Evolutionary conservation across 768 basidiomycete species (phyloP).

Genomic region (Naganishia vishniacii): DNA sequence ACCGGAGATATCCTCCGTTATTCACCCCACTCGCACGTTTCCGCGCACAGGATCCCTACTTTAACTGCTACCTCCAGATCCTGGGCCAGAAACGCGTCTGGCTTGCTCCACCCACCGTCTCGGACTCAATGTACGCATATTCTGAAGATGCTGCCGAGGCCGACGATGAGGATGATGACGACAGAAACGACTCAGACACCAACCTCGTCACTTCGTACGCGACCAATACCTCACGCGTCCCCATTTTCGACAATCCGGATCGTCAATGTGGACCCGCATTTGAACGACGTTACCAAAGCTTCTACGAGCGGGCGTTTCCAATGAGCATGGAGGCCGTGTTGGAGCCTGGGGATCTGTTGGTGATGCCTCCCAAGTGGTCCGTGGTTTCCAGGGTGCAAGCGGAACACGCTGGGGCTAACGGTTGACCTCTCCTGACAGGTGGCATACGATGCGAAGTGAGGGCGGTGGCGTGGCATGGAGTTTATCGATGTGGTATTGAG

Average conservation of each 20-base stretch:
- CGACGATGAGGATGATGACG: conserved; percentile 13
- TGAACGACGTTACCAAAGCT: conserved; percentile 52
- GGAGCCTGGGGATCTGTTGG: conserved; percentile 75
- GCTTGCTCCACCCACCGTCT: conserved; percentile 67
- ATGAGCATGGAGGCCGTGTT: conserved; percentile 61
- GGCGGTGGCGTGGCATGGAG: conserved; percentile 42
- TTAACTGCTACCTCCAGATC: conserved; percentile 84
- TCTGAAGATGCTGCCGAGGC: conserved; percentile 14
- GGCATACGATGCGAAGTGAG: conserved; percentile 42
- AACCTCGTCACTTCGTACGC: conserved; percentile 51
- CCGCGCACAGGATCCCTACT: conserved; percentile 74
- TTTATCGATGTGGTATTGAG: conserved; percentile 47
- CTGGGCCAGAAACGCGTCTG: conserved; percentile 85
- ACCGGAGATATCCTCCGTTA: no score
- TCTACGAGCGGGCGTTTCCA: conserved; percentile 58
- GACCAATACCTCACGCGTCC: conserved; percentile 74
- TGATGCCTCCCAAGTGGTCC: conserved; percentile 68
- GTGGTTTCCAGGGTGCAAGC: conserved; percentile 28
- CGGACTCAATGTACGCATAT: conserved; percentile 56
- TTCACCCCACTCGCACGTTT: no score
- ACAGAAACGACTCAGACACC: not conserved
- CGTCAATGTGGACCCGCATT: not conserved
- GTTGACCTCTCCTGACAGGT: not conserved
- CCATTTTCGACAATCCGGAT: conserved; percentile 58
- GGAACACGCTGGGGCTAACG: not conserved